Evolutionary conservation across 2,329 filamentous ascomycete genomes (phyloP), one percentile per base, ranked within the genome.

Genomic region (Ophiostoma quercus): DNA sequence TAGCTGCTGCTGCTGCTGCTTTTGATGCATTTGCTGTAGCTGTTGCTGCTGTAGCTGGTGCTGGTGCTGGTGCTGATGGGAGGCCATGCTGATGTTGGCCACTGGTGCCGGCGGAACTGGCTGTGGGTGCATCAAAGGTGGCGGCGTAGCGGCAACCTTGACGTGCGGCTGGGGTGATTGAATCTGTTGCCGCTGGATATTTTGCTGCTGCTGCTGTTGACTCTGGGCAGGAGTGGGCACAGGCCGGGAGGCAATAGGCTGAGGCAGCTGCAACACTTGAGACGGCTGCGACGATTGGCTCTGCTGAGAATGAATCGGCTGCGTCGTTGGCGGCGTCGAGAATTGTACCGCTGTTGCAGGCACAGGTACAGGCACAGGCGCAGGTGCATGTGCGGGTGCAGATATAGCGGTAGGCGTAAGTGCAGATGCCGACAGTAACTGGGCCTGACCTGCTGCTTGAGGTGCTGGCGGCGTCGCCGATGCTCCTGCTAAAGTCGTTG

Each of bases 41-140:
- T 65, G 57, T 3, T 66, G 68, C n/a, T 34, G 41, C 57, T 41
- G 62, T 5, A 66, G 68, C 34, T 57, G 67, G 11, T 51, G 68
- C 32, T 51, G 74, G 69, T 57, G 69, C 51, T 57, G 51, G 1
- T 66, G 69, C 34, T 25, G 69, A 4, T 43, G 57, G 16, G 57
- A 39, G 34, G 54, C 34, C 29, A 66, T 11, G 22, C 25, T 66
- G 3, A 66, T 25, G 14, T 9, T 25, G 22, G 65, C 39, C 14
- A 41, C 65, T 19, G 65, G 39, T 5, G 22, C 65, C 22, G 65
- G 34, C 3, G 65, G 34, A 32, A 66, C 25, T 14, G 65, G 65
- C 65, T 66, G 65, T 9, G 65, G 65, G 34, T 66, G 65, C 65
- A 43, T 41, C 37, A 66, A 19, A 41, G 63, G 37, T 29, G 65